Base-by-base conservation (phyloP, 495 filamentous ascomycete species). In the Penicillium samsonianum region DNA sequence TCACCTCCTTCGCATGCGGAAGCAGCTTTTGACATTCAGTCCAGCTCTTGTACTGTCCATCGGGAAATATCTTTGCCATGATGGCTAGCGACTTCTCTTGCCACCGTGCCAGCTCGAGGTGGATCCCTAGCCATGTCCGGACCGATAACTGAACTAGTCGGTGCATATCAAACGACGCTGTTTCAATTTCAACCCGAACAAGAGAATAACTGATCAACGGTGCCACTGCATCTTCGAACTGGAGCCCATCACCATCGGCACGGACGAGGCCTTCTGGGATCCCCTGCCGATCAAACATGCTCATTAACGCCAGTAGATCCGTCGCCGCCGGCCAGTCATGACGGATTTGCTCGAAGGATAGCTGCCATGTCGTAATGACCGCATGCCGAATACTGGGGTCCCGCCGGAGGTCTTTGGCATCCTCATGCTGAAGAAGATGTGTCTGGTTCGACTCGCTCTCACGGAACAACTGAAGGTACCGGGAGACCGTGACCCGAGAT, bases 311-410 rank as follows among this genome's bases (percentile, higher is more conserved):
- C 22, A 78, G 56, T 2, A 80, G 55, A 20, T 73, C 59, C 1
- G 69, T 64, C 1, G 76, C 69, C 23, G 65, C 57, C 0, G 57
- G 63, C 42, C 53, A 33, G 35, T 65, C 64, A 5, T 63, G 53
- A 2, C 44, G 48, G 10, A 82, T 75, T 9, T 77, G 71, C 11
- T 78, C 65, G 55, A 81, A 82, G 0, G 78, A 78, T n/a, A 82
- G 65, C 52, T 70, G 52, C 77, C 74, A 81, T 19, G 77, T 79
- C 5, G 64, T 70, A n/a, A 77, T 62, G 5, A 81, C 61, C 3
- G 74, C 67, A 54, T 77, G 65, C 2, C 56, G 62, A 40, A 56
- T 60, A 23, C 64, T 61, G 10, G 46, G 26, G 30, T 75, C 72
- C 40, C 73, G 65, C 47, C 62, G 51, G 35, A 64, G 58, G 48